Evolutionary conservation across 176 grass and related monocot species (phyloP).

Genomic region (Secale cereale): DNA sequence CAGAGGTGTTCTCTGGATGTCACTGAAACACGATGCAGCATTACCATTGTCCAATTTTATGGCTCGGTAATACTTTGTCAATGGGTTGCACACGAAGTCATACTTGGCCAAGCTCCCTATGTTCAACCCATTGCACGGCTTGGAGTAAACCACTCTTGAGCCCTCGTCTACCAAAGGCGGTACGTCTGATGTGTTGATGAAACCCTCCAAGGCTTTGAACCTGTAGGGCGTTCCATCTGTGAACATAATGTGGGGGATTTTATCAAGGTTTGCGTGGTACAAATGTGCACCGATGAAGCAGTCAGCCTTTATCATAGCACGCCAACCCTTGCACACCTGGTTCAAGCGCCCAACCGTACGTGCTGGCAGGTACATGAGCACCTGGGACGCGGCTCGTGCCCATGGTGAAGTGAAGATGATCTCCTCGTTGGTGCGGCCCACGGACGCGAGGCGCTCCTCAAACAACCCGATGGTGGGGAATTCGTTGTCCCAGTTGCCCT

Average conservation of each 20-base stretch:
- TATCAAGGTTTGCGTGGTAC: not conserved
- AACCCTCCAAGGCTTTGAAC: not conserved
- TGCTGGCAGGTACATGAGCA: not conserved
- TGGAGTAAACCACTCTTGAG: not conserved
- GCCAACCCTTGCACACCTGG: not conserved
- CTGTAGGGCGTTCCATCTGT: not conserved
- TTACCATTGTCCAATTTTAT: not conserved
- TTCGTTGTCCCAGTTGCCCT: not conserved
- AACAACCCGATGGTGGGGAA: not conserved
- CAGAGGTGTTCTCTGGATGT: not conserved
- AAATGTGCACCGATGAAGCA: not conserved
- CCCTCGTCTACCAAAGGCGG: not conserved
- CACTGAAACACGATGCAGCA: not conserved
- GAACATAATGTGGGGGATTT: not conserved
- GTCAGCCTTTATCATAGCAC: not conserved
- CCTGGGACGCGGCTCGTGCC: not conserved
- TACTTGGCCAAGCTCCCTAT: not conserved
- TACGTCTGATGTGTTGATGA: not conserved
- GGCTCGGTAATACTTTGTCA: not conserved
- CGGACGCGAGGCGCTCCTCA: not conserved
- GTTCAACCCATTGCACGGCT: not conserved
- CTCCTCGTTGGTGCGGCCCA: not conserved
- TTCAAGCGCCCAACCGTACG: not conserved
- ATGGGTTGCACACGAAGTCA: not conserved
- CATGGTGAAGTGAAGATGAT: not conserved